Conservation (phyloP, 2,329 filamentous ascomycete species). For the Stylonectria norvegica region DNA sequence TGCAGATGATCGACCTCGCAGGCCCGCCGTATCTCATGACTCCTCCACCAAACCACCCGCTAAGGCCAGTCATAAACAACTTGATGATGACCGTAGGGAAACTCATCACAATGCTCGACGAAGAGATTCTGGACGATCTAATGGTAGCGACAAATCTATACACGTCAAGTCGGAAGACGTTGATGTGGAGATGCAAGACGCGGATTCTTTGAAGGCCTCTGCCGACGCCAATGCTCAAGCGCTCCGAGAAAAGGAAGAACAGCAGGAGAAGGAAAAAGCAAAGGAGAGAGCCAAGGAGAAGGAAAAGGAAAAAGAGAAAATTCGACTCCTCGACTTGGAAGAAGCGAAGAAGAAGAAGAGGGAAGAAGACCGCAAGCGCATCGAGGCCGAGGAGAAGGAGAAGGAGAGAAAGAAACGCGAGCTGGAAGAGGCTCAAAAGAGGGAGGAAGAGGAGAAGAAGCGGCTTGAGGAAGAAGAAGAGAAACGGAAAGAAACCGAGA, state of each 20-base stretch:
- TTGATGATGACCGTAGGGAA: slow-evolving; percentile 41
- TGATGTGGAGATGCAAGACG: slow-evolving; percentile 56
- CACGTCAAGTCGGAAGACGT: slow-evolving; percentile 56
- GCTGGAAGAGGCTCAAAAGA: slow-evolving; percentile 29
- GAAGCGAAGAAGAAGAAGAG: slow-evolving; percentile 30
- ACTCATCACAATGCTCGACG: slow-evolving; percentile 39
- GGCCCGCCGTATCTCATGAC: slow-evolving; percentile 42
- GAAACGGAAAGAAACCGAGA: slow-evolving; percentile 33
- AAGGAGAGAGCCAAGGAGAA: slow-evolving; percentile 38
- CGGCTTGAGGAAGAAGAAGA: slow-evolving; percentile 29
- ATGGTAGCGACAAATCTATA: slow-evolving; percentile 46
- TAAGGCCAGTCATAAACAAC: slow-evolving; percentile 36
- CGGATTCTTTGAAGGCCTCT: slow-evolving; percentile 29
- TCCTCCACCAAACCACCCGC: slow-evolving; percentile 30
- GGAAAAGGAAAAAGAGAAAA: slow-evolving; percentile 32
- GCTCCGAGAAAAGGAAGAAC: slow-evolving; percentile 36
- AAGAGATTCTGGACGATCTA: slow-evolving; percentile 40
- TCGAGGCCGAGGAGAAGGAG: slow-evolving; percentile 36
- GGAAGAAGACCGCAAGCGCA: slow-evolving; percentile 28
- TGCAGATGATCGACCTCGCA: slow-evolving; percentile 45
- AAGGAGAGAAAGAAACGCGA: slow-evolving; percentile 25
- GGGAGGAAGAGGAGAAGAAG: slow-evolving; percentile 28
- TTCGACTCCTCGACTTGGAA: slow-evolving; percentile 33
- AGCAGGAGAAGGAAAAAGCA: slow-evolving; percentile 30
- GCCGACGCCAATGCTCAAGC: slow-evolving; percentile 32